These are phyloP conservation scores for Epichloe hybrida DNA, from an alignment of 2,329 filamentous ascomycete species.

Conservation along the genomic window DNA sequence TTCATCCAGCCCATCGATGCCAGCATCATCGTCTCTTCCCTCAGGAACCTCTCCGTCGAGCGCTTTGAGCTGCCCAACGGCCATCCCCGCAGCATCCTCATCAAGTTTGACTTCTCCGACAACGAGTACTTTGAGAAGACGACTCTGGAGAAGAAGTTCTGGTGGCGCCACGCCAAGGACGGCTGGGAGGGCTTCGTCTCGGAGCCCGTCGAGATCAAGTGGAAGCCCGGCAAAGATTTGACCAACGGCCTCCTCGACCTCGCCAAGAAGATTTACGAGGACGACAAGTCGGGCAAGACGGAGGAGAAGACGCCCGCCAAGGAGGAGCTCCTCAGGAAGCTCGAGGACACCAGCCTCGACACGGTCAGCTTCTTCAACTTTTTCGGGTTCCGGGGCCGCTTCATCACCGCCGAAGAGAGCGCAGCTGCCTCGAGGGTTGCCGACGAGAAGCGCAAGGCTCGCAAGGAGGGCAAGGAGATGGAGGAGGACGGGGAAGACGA, in stretches of 20 bases:
- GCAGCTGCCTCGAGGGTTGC: conserved; percentile 46
- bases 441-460: conserved; percentile 38
- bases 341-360: conserved; percentile 46
- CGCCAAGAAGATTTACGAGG: conserved; percentile 54
- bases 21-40: conserved; percentile 52
- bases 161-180: conserved; percentile 57
- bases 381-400: conserved; percentile 67
- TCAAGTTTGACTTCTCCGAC: conserved; percentile 64
- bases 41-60: conserved; percentile 57
- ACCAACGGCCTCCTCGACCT: conserved; percentile 68
- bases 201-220: conserved; percentile 76
- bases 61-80: conserved; percentile 68
- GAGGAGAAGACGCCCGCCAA: conserved; percentile 32
- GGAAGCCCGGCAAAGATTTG: conserved; percentile 70
- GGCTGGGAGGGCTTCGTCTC: conserved; percentile 68
- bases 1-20: conserved; percentile 75
- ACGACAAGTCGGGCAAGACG: conserved; percentile 32
- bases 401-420: conserved; percentile 61
- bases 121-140: conserved; percentile 75
- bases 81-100: conserved; percentile 66
- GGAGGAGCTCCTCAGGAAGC: conserved; percentile 39
- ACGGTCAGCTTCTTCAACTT: conserved; percentile 74
- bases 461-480: conserved; percentile 35
- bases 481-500: conserved; percentile 41
- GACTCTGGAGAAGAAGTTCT: conserved; percentile 82